Percentiles rank a stretch among this genome's conserved stretches.
Conservation (phyloP, 345 rosid species). For the Salix exigua region DNA sequence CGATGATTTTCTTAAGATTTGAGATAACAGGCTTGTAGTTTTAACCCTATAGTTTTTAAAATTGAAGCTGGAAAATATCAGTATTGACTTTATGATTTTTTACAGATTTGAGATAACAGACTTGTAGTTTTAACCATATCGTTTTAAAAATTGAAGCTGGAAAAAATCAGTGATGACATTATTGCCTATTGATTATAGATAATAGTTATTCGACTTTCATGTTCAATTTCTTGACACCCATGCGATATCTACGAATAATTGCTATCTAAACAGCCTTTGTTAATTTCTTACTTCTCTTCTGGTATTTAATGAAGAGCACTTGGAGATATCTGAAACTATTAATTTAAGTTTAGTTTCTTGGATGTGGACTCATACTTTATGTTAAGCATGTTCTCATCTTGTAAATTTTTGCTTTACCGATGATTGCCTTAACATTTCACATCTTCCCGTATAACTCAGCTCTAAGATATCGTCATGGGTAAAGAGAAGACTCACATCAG, state of each 20-base stretch:
- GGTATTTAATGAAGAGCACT: background rate
- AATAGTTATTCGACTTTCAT: background rate
- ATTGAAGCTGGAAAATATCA: too few species aligned
- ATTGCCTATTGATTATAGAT: background rate
- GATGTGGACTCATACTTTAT: too few species aligned
- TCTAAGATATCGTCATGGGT: slow-evolving; percentile 39
- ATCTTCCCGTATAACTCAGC: background rate
- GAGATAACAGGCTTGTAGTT: background rate
- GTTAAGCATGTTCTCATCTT: too few species aligned
- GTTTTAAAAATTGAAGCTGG: too few species aligned
- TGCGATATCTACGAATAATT: background rate
- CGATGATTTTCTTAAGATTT: background rate
- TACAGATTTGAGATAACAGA: too few species aligned
- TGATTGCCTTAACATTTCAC: background rate
- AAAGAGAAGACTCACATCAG: slow-evolving; percentile 76
- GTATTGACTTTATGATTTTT: background rate
- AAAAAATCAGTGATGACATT: background rate
- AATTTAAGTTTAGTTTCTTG: too few species aligned
- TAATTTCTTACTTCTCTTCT: background rate
- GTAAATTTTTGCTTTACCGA: too few species aligned
- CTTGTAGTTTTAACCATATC: too few species aligned
- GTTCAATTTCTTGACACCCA: too few species aligned
- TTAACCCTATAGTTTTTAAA: too few species aligned
- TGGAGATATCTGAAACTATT: too few species aligned
- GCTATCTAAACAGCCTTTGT: too few species aligned